Base-by-base conservation (phyloP, 768 basidiomycete genomes). In the Calocybe cyanea region DNA sequence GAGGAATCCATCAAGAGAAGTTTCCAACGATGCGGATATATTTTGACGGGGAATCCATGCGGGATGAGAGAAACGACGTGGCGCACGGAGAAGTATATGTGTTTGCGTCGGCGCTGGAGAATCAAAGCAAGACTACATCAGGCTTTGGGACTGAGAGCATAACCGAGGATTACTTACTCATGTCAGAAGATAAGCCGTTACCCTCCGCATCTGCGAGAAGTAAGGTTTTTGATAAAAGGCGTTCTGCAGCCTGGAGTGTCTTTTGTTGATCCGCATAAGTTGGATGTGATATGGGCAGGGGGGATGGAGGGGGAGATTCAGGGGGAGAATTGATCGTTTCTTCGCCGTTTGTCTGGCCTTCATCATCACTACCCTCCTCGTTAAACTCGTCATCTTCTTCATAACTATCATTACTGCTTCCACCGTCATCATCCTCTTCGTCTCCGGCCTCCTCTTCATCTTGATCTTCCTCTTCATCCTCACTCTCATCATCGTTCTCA, bases 11-110 rank as follows among this genome's bases (percentile, higher is more conserved):
- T 57, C 51, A n/a, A 77, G 55, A 4, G 60, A 50, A 0, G 50
- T 52, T 23, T 78, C 73, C 34, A 78, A 60, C 11, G 66, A 57
- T 13, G 54, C 41, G 1, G 64, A 62, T 5, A 71, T 50, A 49
- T 70, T 73, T 52, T 75, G 77, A 18, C 70, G 64, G 8, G 73
- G 73, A 21, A 71, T 60, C 73, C 74, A 76, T 4, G 71, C 63
- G 3, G 73, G 72, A 45, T 76, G 74, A 10, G 42, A 42, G 55
- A 76, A 75, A n/a, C 65, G 58, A n/a, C 74, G 59, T 1, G 74
- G 74, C 0, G 74, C 74, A 23, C 69, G 72, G 18, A 76, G 54
- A 20, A 76, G 62, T 28, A 76, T 58, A 46, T 76, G 68, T n/a
- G 69, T 72, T 46, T 73, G 71, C 0, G 71, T 72, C 2, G 73